phyloP scores from a whole-genome alignment of 2,329 filamentous ascomycete species.

The Colletotrichum melonis region DNA sequence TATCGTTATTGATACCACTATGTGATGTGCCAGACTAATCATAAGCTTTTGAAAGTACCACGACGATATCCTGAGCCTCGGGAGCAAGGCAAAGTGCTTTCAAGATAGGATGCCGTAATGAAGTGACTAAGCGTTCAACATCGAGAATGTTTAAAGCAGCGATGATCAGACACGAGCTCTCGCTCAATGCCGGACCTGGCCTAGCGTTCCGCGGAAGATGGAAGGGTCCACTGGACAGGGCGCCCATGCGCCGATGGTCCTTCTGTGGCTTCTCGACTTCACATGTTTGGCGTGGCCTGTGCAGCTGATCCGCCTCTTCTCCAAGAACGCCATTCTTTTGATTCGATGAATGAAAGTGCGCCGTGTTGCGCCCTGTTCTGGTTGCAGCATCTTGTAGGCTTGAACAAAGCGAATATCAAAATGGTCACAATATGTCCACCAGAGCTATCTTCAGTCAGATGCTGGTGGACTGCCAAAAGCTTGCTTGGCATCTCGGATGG shows the following conservation, averaged over 20 bases:
- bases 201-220: constrained; percentile 33
- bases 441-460: not conserved
- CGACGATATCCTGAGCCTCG: not conserved
- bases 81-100: not conserved
- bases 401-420: constrained; percentile 5
- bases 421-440: not conserved
- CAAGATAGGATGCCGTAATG: not conserved
- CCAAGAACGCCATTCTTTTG: constrained; percentile 21
- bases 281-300: constrained; percentile 32
- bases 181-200: constrained; percentile 6
- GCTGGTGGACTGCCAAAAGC: not conserved
- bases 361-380: not conserved
- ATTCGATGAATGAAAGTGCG: constrained; percentile 8
- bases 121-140: not conserved
- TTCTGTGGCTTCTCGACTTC: constrained; percentile 32
- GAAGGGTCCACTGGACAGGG: constrained; percentile 14
- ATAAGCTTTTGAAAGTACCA: not conserved
- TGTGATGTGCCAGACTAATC: not conserved
- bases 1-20: not conserved
- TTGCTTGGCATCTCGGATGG: not conserved
- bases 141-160: not conserved
- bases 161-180: constrained; percentile 6
- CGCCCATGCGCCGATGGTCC: constrained; percentile 13
- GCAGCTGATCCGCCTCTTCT: constrained; percentile 7
- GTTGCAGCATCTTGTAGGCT: constrained; percentile 6